Percentiles rank a stretch among this genome's conserved stretches.
phyloP scores from a whole-genome alignment of 2,329 filamentous ascomycete genomes.

The Alternaria burnsii region DNA sequence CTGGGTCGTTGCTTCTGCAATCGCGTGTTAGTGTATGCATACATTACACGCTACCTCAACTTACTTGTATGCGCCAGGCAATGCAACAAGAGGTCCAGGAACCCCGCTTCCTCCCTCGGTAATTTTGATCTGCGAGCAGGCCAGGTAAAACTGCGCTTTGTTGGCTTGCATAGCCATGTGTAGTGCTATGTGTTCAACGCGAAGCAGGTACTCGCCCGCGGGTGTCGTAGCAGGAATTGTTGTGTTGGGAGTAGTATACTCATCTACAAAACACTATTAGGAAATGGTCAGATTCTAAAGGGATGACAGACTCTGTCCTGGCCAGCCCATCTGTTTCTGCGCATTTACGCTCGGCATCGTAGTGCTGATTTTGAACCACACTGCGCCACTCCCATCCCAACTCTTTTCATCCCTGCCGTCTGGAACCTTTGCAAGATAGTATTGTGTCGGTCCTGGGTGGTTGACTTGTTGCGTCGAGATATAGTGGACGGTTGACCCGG shows the following conservation, averaged over 20 bases:
- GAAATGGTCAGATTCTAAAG: slow-evolving; percentile 19
- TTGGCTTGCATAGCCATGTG: slow-evolving; percentile 45
- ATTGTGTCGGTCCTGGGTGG: slow-evolving; percentile 42
- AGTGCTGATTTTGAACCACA: slow-evolving; percentile 42
- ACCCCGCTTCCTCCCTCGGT: slow-evolving; percentile 52
- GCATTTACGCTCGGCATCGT: slow-evolving; percentile 37
- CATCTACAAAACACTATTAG: slow-evolving; percentile 2
- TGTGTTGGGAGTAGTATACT: slow-evolving; percentile 44
- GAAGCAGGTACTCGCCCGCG: slow-evolving; percentile 51
- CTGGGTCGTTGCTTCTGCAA: too few species aligned
- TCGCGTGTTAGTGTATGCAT: too few species aligned
- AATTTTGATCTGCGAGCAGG: slow-evolving; percentile 55
- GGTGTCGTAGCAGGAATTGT: slow-evolving; percentile 49
- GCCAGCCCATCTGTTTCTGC: slow-evolving; percentile 43
- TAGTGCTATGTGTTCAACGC: slow-evolving; percentile 51
- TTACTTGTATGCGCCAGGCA: neutral
- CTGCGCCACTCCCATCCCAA: slow-evolving; percentile 39
- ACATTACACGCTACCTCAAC: too few species aligned
- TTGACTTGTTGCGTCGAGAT: slow-evolving; percentile 44
- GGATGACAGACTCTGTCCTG: slow-evolving; percentile 35
- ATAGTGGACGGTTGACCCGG: slow-evolving; percentile 39
- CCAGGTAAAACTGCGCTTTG: slow-evolving; percentile 51
- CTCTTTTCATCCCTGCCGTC: slow-evolving; percentile 29
- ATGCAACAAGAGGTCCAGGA: slow-evolving; percentile 42
- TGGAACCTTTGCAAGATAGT: slow-evolving; percentile 42